Evolutionary conservation across 2,329 filamentous ascomycete species (phyloP).

Genomic region (Bipolaris gigantea): DNA sequence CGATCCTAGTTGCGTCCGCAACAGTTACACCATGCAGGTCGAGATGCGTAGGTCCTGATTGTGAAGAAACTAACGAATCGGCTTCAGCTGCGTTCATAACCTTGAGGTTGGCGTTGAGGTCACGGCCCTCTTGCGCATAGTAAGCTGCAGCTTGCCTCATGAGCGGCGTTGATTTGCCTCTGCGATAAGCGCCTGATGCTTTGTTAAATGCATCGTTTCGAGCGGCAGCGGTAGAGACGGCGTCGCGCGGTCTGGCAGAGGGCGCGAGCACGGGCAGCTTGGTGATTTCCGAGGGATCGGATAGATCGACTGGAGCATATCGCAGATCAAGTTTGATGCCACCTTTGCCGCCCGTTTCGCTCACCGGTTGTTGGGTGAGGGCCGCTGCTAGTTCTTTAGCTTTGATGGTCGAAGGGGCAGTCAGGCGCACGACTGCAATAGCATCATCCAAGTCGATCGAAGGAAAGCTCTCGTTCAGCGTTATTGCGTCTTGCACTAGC

Average conservation of each 20-base stretch:
- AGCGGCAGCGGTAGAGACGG: constrained; percentile 49
- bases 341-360: constrained; percentile 34
- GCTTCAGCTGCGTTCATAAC: constrained; percentile 67
- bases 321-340: constrained; percentile 53
- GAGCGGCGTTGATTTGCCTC: constrained; percentile 68
- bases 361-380: constrained; percentile 48
- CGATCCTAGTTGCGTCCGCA: constrained; percentile 77
- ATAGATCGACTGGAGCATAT: constrained; percentile 48
- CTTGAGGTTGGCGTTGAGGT: constrained; percentile 61
- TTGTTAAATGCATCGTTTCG: constrained; percentile 58
- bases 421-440: constrained; percentile 58
- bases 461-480: constrained; percentile 59
- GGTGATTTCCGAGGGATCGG: constrained; percentile 34
- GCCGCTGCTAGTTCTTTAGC: constrained; percentile 63
- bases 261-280: constrained; percentile 31
- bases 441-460: constrained; percentile 53
- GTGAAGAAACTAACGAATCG: constrained; percentile 67
- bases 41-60: constrained; percentile 68
- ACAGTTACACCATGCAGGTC: constrained; percentile 87
- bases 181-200: constrained; percentile 61
- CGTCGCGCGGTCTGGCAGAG: constrained; percentile 45
- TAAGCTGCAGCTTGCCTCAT: constrained; percentile 75
- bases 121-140: constrained; percentile 71
- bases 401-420: constrained; percentile 59
- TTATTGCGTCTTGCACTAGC: constrained; percentile 54